These are phyloP conservation scores for Aspergillus cavernicola DNA, from an alignment of 495 filamentous ascomycete genomes.

Conservation along the genomic window DNA sequence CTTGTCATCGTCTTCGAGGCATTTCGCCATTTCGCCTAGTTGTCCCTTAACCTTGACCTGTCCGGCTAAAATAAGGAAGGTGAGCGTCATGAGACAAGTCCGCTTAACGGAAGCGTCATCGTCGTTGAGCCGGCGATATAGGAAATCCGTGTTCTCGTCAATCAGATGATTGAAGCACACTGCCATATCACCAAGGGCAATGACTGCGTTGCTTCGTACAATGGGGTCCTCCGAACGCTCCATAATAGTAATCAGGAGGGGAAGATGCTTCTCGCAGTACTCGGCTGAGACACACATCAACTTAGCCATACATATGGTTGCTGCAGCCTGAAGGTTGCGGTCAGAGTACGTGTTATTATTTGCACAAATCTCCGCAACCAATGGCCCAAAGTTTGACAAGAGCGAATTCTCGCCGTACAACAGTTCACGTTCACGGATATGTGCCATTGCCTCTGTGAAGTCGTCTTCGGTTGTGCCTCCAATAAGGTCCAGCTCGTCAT, in stretches of 20 bases:
- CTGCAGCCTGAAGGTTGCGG: slow-evolving; percentile 82
- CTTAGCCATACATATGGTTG: slow-evolving; percentile 95
- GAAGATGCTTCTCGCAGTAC: slow-evolving; percentile 91
- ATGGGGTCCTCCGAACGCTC: slow-evolving; percentile 87
- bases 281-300: slow-evolving; percentile 95
- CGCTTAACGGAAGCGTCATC: slow-evolving; percentile 86
- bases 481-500: slow-evolving; percentile 90
- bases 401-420: slow-evolving; percentile 84
- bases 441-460: slow-evolving; percentile 92
- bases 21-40: slow-evolving; percentile 98
- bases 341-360: slow-evolving; percentile 90
- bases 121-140: slow-evolving; percentile 91
- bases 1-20: slow-evolving; percentile 90
- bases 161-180: slow-evolving; percentile 99
- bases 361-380: slow-evolving; percentile 88
- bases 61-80: slow-evolving; percentile 93
- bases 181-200: slow-evolving; percentile 97
- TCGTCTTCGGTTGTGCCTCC: slow-evolving; percentile 98
- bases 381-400: slow-evolving; percentile 80
- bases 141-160: slow-evolving; percentile 97
- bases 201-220: slow-evolving; percentile 90
- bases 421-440: slow-evolving; percentile 91
- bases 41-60: slow-evolving; percentile 99
- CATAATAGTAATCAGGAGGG: slow-evolving; percentile 95
- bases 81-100: slow-evolving; percentile 97